Evolutionary conservation across 106 monocot species (phyloP).

Genomic region (Allium cepa): DNA sequence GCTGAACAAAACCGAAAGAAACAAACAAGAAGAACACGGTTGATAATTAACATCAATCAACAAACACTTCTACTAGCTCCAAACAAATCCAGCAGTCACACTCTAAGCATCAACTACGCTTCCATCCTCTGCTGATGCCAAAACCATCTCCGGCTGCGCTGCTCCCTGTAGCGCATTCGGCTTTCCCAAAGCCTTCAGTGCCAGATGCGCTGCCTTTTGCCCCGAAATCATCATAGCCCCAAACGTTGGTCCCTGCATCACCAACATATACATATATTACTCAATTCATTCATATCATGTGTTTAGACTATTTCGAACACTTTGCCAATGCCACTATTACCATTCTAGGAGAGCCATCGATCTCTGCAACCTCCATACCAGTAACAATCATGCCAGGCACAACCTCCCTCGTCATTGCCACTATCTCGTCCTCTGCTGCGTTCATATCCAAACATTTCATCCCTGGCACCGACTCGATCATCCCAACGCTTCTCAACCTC

Average conservation of each 20-base stretch:
- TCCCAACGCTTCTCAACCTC: constrained; percentile 73
- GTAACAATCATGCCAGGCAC: constrained; percentile 97
- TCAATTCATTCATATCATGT: too few relatives aligned
- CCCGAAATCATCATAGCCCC: constrained; percentile 98
- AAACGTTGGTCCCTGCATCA: constrained; percentile 53
- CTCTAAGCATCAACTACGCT: constrained; percentile 53
- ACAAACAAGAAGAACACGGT: too few relatives aligned
- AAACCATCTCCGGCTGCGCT: constrained; percentile 48
- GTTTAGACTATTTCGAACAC: too few relatives aligned
- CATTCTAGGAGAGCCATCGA: constrained; percentile 88
- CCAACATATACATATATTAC: too few relatives aligned
- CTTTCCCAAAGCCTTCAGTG: constrained; percentile 67
- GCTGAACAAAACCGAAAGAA: too few relatives aligned
- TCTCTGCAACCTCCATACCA: constrained; percentile 99
- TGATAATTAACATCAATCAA: too few relatives aligned
- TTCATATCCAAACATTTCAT: constrained; percentile 98
- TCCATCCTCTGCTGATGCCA: constrained; percentile 49
- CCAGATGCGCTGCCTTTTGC: constrained; percentile 88
- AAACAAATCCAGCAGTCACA: too few relatives aligned
- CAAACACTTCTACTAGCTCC: too few relatives aligned
- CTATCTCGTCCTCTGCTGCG: constrained; percentile 87
- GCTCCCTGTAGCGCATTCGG: constrained; percentile 60
- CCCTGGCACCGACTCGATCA: constrained; percentile 79
- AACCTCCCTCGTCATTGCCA: constrained; percentile 75
- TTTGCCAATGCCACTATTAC: constrained; percentile 12